A percentile compares a stretch with the other conserved stretches of the same genome.
Conservation (phyloP, 805 yeast species). For the Sugiyamaella marilandica region DNA sequence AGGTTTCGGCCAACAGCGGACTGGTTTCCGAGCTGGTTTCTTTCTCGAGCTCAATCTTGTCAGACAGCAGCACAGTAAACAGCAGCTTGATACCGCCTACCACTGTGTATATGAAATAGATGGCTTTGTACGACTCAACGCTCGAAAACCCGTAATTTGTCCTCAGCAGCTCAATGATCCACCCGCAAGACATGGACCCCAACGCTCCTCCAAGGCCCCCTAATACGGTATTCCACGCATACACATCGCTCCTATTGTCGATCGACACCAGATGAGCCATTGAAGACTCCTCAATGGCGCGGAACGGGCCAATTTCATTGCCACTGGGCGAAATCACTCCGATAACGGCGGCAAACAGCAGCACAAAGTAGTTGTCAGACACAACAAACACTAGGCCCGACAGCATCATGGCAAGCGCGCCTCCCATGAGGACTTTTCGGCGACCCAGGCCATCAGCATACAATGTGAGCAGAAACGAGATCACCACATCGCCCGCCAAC, state of each 20-base stretch:
- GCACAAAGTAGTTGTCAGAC: conserved; percentile 32
- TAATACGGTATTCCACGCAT: conserved; percentile 52
- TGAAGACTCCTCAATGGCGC: conserved; percentile 52
- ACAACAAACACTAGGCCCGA: conserved; percentile 42
- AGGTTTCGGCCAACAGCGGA: conserved; percentile 13
- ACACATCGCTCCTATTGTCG: conserved; percentile 47
- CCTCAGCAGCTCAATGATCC: conserved; percentile 25
- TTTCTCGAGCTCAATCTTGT: conserved; percentile 26
- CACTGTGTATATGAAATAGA: conserved; percentile 50
- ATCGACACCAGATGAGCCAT: conserved; percentile 44
- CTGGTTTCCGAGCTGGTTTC: conserved; percentile 6
- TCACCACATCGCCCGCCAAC: conserved; percentile 47
- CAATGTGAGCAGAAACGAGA: conserved; percentile 44
- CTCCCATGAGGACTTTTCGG: conserved; percentile 36
- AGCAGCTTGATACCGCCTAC: conserved; percentile 47
- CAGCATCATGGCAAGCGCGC: conserved; percentile 40
- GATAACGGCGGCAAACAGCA: conserved; percentile 39
- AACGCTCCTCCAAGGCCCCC: conserved; percentile 46
- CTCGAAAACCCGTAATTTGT: conserved; percentile 10
- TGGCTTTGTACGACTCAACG: conserved; percentile 43
- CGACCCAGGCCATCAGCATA: conserved; percentile 48
- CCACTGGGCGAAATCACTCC: conserved; percentile 60
- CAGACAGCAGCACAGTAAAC: conserved; percentile 41
- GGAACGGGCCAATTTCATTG: conserved; percentile 54
- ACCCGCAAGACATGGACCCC: conserved; percentile 43